Evolutionary conservation across 2,329 filamentous ascomycete genomes (phyloP).

Genomic region (Fusarium citri): DNA sequence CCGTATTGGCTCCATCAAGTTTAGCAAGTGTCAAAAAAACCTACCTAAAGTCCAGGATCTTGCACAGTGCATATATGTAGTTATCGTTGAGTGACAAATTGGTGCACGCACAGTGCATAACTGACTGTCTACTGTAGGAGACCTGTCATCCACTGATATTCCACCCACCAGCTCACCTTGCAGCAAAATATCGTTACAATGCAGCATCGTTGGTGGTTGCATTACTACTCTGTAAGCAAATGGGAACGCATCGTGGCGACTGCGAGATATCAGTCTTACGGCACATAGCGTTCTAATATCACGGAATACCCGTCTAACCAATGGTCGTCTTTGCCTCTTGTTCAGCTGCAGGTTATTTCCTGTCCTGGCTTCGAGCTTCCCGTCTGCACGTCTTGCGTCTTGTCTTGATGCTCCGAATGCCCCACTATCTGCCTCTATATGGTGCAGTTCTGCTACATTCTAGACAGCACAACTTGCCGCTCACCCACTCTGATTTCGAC

Average conservation of each 20-base stretch:
- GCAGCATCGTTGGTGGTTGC: slow-evolving; percentile 32
- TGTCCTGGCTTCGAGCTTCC: slow-evolving; percentile 22
- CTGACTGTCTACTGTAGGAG: slow-evolving; percentile 31
- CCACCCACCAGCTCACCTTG: slow-evolving; percentile 46
- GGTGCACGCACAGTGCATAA: not conserved
- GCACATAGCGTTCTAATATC: not conserved
- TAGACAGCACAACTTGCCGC: slow-evolving; percentile 22
- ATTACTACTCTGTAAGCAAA: slow-evolving; percentile 28
- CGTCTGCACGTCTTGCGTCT: slow-evolving; percentile 38
- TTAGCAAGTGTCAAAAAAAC: slow-evolving; percentile 22
- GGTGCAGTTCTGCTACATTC: slow-evolving; percentile 33
- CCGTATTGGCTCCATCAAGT: slow-evolving; percentile 24
- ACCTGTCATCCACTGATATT: slow-evolving; percentile 27
- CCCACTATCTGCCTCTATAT: slow-evolving; percentile 35
- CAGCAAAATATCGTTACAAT: slow-evolving; percentile 45
- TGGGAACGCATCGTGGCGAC: slow-evolving; percentile 32
- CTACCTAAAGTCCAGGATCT: slow-evolving; percentile 13
- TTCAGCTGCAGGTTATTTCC: slow-evolving; percentile 30
- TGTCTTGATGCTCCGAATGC: not conserved
- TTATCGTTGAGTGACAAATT: no score
- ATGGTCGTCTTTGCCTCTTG: slow-evolving; percentile 11
- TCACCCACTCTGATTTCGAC: slow-evolving; percentile 32
- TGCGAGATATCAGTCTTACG: slow-evolving; percentile 22
- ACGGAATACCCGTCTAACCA: slow-evolving; percentile 18
- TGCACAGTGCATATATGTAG: slow-evolving; percentile 31